Percentiles rank a stretch among this genome's conserved stretches.
phyloP scores from a whole-genome alignment of 257 asterid genomes.

The Jaltomata sinuosa region DNA sequence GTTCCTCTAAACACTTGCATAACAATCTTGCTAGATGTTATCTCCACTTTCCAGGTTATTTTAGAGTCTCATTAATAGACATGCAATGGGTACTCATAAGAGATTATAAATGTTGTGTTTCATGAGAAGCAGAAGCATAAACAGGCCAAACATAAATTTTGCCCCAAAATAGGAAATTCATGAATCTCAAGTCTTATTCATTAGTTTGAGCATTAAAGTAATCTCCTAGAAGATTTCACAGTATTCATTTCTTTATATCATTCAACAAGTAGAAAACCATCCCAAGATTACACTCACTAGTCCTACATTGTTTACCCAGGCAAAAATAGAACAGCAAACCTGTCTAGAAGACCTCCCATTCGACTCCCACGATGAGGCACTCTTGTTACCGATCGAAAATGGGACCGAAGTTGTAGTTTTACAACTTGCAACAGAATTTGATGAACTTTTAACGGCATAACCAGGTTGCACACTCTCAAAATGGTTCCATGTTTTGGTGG shows the following conservation, averaged over 20 bases:
- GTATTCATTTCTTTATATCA: not conserved
- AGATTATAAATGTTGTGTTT: not conserved
- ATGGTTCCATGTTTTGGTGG: no score
- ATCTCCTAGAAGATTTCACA: not conserved
- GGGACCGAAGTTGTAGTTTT: conserved; percentile 25
- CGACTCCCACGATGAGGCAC: conserved; percentile 11
- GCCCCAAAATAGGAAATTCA: not conserved
- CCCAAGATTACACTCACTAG: not conserved
- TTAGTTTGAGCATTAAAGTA: not conserved
- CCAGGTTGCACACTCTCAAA: conserved; percentile 15
- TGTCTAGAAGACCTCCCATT: conserved; percentile 21
- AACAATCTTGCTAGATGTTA: not conserved
- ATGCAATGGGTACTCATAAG: not conserved
- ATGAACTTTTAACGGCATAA: conserved; percentile 18
- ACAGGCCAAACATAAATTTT: not conserved
- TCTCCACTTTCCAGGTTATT: not conserved
- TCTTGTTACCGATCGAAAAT: not conserved
- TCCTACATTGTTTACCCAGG: not conserved
- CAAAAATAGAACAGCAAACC: conserved; percentile 21
- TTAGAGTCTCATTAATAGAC: not conserved
- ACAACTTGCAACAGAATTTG: conserved; percentile 31
- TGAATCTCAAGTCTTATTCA: not conserved
- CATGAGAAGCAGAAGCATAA: not conserved
- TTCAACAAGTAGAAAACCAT: not conserved
- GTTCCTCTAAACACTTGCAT: not conserved